Percentiles rank a stretch among this genome's conserved stretches.
These are phyloP conservation scores for Aphanomyces stellatus DNA, from an alignment of 352 stramenopile genomes.

Conservation along the genomic window DNA sequence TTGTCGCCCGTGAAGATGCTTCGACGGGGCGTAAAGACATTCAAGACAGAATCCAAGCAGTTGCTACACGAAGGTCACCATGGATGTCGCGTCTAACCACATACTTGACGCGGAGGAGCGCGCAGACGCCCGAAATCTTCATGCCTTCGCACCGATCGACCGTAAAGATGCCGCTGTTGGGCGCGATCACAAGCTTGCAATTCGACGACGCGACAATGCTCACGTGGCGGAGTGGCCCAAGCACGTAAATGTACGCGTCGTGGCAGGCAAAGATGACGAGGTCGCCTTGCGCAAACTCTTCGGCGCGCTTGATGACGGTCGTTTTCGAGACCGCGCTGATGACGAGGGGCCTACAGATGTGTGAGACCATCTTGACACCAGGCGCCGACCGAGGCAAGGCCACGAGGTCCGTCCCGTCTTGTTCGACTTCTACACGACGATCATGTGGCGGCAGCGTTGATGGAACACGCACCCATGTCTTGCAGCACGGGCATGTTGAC, in stretches of 20 bases:
- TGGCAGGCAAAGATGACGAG: slow-evolving; percentile 88
- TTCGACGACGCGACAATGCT: slow-evolving; percentile 92
- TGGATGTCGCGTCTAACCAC: neutral
- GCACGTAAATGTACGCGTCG: slow-evolving; percentile 92
- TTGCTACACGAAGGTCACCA: slow-evolving; percentile 54
- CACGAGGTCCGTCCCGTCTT: neutral
- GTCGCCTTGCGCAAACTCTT: slow-evolving; percentile 56
- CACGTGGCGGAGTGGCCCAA: slow-evolving; percentile 90
- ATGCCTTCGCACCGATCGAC: slow-evolving; percentile 94
- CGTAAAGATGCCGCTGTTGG: slow-evolving; percentile 86
- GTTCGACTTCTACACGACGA: neutral
- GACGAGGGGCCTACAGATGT: neutral
- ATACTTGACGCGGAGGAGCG: slow-evolving; percentile 82
- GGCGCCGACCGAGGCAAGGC: neutral
- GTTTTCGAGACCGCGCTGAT: slow-evolving; percentile 39
- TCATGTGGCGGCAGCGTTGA: too few relatives aligned
- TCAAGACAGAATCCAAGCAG: slow-evolving; percentile 88
- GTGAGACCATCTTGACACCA: neutral
- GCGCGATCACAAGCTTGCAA: slow-evolving; percentile 94
- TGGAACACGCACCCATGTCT: neutral
- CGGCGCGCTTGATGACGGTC: slow-evolving; percentile 67
- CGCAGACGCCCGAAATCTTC: slow-evolving; percentile 76
- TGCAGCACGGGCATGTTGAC: neutral
- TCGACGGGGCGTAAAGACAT: slow-evolving; percentile 86
- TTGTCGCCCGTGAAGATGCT: slow-evolving; percentile 94